phyloP scores from a whole-genome alignment of 1,284 basidiomycete species.

The Rhodofomes roseus region DNA sequence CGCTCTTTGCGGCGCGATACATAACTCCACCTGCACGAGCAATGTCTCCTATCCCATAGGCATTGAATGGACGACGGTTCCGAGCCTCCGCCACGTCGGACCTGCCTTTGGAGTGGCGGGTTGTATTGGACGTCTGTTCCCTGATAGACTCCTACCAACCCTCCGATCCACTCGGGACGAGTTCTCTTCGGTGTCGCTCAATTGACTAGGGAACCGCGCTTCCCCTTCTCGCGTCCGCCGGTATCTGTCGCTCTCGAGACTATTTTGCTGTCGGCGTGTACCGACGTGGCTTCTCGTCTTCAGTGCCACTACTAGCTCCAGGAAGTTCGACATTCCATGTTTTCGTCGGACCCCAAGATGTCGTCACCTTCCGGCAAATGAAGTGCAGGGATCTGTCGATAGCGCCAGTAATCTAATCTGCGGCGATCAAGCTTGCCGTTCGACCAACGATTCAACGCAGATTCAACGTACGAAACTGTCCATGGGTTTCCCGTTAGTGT shows the following conservation, averaged over 20 bases:
- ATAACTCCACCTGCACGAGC: not conserved
- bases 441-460: not conserved
- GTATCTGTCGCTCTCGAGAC: not conserved
- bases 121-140: not conserved
- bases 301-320: not conserved
- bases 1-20: not conserved
- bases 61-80: not conserved
- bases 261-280: not conserved
- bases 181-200: not conserved
- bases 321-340: not conserved
- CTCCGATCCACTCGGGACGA: not conserved
- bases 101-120: not conserved
- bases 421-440: not conserved
- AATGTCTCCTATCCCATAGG: not conserved
- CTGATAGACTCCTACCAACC: not conserved
- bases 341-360: not conserved
- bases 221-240: not conserved
- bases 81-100: not conserved
- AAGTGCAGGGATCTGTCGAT: not conserved
- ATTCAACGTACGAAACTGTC: no score
- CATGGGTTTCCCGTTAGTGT: no score
- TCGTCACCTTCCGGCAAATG: not conserved
- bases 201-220: not conserved
- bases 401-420: no score
- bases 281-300: not conserved